Base-by-base conservation (phyloP, 2,329 filamentous ascomycete species). In the Apiospora phragmitis region DNA sequence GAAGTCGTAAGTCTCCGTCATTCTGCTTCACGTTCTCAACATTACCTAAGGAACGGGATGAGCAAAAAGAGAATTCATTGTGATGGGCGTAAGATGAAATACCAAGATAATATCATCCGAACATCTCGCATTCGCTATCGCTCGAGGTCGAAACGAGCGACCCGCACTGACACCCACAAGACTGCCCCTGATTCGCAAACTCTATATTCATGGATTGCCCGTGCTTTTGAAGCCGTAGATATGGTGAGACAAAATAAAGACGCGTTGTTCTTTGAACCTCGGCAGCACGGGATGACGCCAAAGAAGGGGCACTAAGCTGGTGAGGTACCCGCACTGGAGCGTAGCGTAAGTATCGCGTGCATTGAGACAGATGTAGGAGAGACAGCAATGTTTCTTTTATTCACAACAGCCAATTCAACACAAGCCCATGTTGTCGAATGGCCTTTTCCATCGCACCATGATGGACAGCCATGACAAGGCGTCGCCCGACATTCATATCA, bases 1-100 rank as follows among this genome's bases (percentile, higher is more conserved):
- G 59, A 90, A 83, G 75, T 92, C 89, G 71, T 75, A 72, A 1
- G 9, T 62, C 9, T 62, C 55, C 32, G 21, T n/a, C 55, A 38
- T 38, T 6, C 35, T 38, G 4, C 32, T 62, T 8, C 32, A 11
- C 3, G n/a, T 2, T 29, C 24, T 8, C 16, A 35, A 14, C n/a
- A 21, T 4, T n/a, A n/a, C 18, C 9, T n/a, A 9, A 35, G 32
- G 21, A 12, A 14, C 32, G 6, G 55, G 3, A 4, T 5, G 3
- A n/a, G 4, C 5, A 9, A 16, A n/a, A 11, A n/a, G 9, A 38
- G 7, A 14, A 62, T n/a, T 38, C 18, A 6, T 5, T 38, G 4
- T 24, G 11, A 14, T 62, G 18, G 18, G 32, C 18, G 18, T 4
- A 32, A 24, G 29, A 9, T 1, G 2, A 16, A 38, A n/a, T 7